Evolutionary conservation across 2,329 filamentous ascomycete genomes (phyloP), one percentile per base, ranked within the genome.

Genomic region (Ophiocordyceps sinensis): DNA sequence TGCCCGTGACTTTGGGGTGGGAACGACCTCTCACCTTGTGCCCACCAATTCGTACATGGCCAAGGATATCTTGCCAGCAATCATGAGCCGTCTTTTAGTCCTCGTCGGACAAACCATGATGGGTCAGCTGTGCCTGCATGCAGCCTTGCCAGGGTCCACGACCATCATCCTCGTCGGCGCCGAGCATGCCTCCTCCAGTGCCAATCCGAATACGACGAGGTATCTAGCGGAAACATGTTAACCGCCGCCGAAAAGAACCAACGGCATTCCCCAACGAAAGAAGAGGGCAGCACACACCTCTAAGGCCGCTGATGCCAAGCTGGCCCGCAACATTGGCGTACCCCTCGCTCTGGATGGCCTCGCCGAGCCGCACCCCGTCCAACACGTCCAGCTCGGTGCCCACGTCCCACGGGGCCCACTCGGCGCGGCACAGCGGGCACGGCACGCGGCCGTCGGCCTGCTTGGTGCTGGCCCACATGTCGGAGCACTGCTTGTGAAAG

Each of bases 301-400:
- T 60, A n/a, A 53, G 44, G 0, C 55, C 55, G 44, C 67, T 73
- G 45, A 80, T 64, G 2, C 76, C 77, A n/a, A 80, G 59, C 52
- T 79, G 70, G 17, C 65, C 57, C 1, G 73, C 75, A 3, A 81
- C 68, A 51, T 80, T 80, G 37, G 78, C 60, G 48, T 81, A 81
- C 0, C 77, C 77, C 30, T 78, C 74, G 1, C 51, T 51, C 21
- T 62, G 64, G 0, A 59, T 45, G 5, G 51, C 51, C 3, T 66
- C 62, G 1, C 55, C 58, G 45, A 63, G 67, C 38, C 59, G 60
- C 21, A 73, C 64, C 62, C 56, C 45, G 61, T 51, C 3, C 60
- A 58, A 21, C 28, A 47, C 38, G 17, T 69, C 67, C 1, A 60
- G 65, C 47, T 69, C 60, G 29, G 29, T 19, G 19, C 19, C 19